phyloP scores from a whole-genome alignment of 2,329 filamentous ascomycete species.

The Arthroderma uncinatum region DNA sequence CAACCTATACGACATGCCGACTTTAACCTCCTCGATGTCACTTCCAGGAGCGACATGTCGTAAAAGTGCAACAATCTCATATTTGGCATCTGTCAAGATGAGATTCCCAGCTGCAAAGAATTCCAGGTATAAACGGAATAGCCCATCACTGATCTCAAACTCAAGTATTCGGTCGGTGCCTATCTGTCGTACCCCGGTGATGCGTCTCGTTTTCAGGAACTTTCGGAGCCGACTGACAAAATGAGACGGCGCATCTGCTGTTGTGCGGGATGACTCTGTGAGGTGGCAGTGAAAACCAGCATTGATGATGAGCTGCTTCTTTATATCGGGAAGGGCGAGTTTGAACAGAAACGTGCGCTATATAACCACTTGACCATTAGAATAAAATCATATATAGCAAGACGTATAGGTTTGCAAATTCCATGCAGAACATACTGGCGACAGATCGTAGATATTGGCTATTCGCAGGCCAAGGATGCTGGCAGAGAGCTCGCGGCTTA shows the following conservation, averaged over 20 bases:
- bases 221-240: slow-evolving; percentile 83
- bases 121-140: slow-evolving; percentile 78
- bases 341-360: slow-evolving; percentile 87
- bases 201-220: slow-evolving; percentile 71
- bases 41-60: slow-evolving; percentile 70
- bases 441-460: slow-evolving; percentile 91
- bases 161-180: slow-evolving; percentile 91
- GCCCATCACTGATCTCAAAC: slow-evolving; percentile 82
- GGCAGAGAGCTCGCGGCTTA: slow-evolving; percentile 79
- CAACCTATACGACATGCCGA: slow-evolving; percentile 68
- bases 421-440: slow-evolving; percentile 44
- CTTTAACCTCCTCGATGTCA: slow-evolving; percentile 69
- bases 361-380: slow-evolving; percentile 9
- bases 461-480: slow-evolving; percentile 68
- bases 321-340: slow-evolving; percentile 78
- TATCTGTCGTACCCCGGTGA: slow-evolving; percentile 71
- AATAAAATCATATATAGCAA: not conserved
- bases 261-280: slow-evolving; percentile 79
- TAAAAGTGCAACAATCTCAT: slow-evolving; percentile 70
- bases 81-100: slow-evolving; percentile 73
- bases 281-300: slow-evolving; percentile 93
- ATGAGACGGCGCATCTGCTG: slow-evolving; percentile 67
- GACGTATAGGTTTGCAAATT: not conserved
- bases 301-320: slow-evolving; percentile 84
- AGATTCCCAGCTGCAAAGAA: slow-evolving; percentile 96